phyloP scores from a whole-genome alignment of 345 rosid species.

The Heritiera fomes region DNA sequence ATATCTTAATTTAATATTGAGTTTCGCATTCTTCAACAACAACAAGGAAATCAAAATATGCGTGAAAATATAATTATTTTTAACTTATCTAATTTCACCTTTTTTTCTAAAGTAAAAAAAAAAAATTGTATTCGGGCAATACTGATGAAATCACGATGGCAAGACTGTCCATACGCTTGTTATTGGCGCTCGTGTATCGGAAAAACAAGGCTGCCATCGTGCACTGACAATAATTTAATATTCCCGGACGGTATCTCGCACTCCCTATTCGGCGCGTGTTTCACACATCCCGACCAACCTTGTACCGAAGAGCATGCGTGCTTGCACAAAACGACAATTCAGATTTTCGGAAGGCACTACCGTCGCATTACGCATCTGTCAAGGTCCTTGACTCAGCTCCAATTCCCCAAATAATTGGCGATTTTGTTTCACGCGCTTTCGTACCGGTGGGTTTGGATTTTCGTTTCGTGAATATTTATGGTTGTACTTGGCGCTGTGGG shows the following conservation, averaged over 20 bases:
- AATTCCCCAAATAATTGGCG: slow-evolving; percentile 1
- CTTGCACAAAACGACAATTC: slow-evolving; percentile 3
- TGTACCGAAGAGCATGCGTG: not conserved
- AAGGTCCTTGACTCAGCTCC: not conserved
- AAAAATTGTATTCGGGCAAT: not conserved
- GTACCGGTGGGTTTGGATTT: not conserved
- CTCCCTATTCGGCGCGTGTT: not conserved
- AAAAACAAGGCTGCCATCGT: slow-evolving; percentile 19
- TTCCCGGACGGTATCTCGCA: not conserved
- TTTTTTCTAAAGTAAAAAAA: not conserved
- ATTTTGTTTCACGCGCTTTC: slow-evolving; percentile 26
- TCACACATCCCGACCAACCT: not conserved
- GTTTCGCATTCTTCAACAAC: too few relatives aligned
- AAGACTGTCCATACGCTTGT: slow-evolving; percentile 21
- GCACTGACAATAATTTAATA: slow-evolving; percentile 25
- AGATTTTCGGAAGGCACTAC: not conserved
- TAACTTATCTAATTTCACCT: too few relatives aligned
- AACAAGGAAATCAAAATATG: too few relatives aligned
- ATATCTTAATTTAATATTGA: too few relatives aligned
- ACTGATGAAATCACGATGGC: slow-evolving; percentile 11
- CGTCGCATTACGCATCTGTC: not conserved
- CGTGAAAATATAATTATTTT: too few relatives aligned
- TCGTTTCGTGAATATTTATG: not conserved
- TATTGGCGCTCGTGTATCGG: slow-evolving; percentile 30
- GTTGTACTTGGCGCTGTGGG: slow-evolving; percentile 30